Evolutionary conservation across 2,329 filamentous ascomycete species (phyloP).

Genomic region (Talaromyces rugulosus): DNA sequence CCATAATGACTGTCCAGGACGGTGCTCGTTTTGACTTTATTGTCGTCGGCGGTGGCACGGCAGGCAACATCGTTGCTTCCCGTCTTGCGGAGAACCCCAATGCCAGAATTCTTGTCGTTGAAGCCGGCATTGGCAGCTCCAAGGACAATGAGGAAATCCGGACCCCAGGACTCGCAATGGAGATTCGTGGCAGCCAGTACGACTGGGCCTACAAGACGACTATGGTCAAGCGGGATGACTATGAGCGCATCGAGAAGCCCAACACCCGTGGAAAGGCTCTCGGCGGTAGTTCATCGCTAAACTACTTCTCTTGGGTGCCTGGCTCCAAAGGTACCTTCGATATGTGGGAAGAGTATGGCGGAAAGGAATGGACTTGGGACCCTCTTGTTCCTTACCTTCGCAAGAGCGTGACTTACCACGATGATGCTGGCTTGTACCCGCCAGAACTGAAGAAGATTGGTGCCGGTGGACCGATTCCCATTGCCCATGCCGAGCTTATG

Average conservation of each 20-base stretch:
- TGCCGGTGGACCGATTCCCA: constrained; percentile 43
- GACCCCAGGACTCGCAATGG: constrained; percentile 54
- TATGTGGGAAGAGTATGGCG: constrained; percentile 42
- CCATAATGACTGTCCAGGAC: background rate
- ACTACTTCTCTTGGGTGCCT: constrained; percentile 62
- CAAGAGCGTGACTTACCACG: constrained; percentile 47
- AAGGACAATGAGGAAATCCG: constrained; percentile 49
- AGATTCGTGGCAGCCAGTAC: constrained; percentile 51
- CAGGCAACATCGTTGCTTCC: constrained; percentile 30
- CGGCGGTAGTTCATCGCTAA: constrained; percentile 55
- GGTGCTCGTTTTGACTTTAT: constrained; percentile 25
- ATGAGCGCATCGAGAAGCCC: constrained; percentile 58
- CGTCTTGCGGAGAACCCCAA: constrained; percentile 27
- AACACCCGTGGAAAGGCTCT: constrained; percentile 58
- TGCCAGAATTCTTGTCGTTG: constrained; percentile 16
- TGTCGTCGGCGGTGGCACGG: constrained; percentile 32
- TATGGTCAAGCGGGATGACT: constrained; percentile 55
- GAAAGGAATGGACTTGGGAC: constrained; percentile 53
- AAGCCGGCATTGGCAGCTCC: constrained; percentile 30
- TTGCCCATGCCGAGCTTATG: constrained; percentile 46
- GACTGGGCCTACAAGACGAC: constrained; percentile 61
- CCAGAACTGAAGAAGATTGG: constrained; percentile 48
- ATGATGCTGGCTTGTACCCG: constrained; percentile 45
- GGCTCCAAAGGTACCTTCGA: constrained; percentile 55
- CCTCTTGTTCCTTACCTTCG: constrained; percentile 44